These are phyloP conservation scores for Verticillium longisporum DNA, from an alignment of 2,329 filamentous ascomycete species.

Conservation along the genomic window DNA sequence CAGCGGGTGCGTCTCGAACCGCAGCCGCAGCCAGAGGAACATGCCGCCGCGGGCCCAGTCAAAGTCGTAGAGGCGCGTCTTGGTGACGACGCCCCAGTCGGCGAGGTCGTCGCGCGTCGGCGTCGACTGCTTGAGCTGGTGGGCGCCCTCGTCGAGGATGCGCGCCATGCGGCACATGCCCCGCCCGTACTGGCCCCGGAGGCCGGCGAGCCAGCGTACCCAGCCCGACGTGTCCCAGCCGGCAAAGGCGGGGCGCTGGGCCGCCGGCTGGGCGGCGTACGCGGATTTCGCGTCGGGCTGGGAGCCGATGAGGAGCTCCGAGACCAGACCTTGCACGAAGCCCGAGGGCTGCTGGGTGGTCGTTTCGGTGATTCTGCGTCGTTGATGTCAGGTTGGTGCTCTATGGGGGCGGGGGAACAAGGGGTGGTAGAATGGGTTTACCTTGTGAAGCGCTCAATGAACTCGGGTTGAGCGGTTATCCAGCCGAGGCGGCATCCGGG, in stretches of 20 bases:
- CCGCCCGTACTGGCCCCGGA: slow-evolving; percentile 76
- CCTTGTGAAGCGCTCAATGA: slow-evolving; percentile 63
- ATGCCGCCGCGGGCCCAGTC: slow-evolving; percentile 79
- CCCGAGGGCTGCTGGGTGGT: slow-evolving; percentile 80
- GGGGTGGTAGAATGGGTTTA: slow-evolving; percentile 8
- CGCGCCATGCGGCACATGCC: slow-evolving; percentile 77
- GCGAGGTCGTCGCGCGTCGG: slow-evolving; percentile 34
- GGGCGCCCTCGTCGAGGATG: slow-evolving; percentile 62
- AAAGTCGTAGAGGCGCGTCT: slow-evolving; percentile 68
- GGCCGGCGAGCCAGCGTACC: slow-evolving; percentile 84
- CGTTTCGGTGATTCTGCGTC: slow-evolving; percentile 63
- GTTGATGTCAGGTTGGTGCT: background rate
- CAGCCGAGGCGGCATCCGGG: slow-evolving; percentile 87
- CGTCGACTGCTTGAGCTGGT: slow-evolving; percentile 57
- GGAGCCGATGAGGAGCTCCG: slow-evolving; percentile 68
- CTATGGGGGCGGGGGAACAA: background rate
- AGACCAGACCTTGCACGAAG: slow-evolving; percentile 80
- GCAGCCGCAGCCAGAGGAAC: slow-evolving; percentile 79
- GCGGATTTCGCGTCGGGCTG: slow-evolving; percentile 40
- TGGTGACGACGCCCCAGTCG: slow-evolving; percentile 71
- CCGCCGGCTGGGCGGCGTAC: slow-evolving; percentile 35
- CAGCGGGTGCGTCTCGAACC: slow-evolving; percentile 68
- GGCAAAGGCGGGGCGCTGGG: slow-evolving; percentile 35
- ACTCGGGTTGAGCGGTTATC: slow-evolving; percentile 75
- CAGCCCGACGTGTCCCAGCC: slow-evolving; percentile 80